Base-by-base conservation (phyloP, 306 rosid species). In the Crotalaria pallida region DNA sequence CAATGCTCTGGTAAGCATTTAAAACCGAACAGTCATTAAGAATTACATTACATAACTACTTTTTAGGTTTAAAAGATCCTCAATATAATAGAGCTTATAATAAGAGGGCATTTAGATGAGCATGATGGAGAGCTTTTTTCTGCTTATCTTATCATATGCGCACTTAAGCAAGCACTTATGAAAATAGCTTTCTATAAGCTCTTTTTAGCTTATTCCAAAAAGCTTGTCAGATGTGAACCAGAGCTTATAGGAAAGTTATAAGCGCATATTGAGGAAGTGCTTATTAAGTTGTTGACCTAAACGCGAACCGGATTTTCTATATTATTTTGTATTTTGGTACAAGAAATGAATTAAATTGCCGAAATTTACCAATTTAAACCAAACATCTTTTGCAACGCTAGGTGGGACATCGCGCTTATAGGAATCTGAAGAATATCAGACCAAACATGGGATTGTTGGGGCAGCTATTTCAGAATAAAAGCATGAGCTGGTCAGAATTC, bases 361-460 rank as follows among this genome's bases (percentile, higher is more conserved):
- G 67, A 77, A 62, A 10, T 10, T 48, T 26, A 73, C 62, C 19
- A 7, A 51, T 81, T 60, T 60, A n/a, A 27, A 58, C 22, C 38
- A n/a, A 65, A 59, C 24, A 27, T 53, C 9, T 71, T 73, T 59
- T 71, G 51, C 76, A 27, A 71, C 64, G 74, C 49, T 80, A 91
- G 97, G 96, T 86, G 51, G 99, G 91, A 6, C 88, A 91, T 69
- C 90, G 99, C 45, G 84, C 96, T 69, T 94, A 81, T 58, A 75
- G 36, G 83, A 94, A 87, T 84, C 77, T 86, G 89, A 94, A 94
- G 86, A 91, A 96, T 10, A 88, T 94, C 59, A 86, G 97, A 79
- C 99, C 99, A 26, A 94, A 79, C 84, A 91, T 94, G 99, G 88
- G 78, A 58, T 79, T 87, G 7, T 63, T 91, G 87, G 97, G 99